Percentiles rank a stretch among this genome's conserved stretches.
Evolutionary conservation across 129 eudicot species (phyloP).

Genomic region (Dittrichia graveolens): DNA sequence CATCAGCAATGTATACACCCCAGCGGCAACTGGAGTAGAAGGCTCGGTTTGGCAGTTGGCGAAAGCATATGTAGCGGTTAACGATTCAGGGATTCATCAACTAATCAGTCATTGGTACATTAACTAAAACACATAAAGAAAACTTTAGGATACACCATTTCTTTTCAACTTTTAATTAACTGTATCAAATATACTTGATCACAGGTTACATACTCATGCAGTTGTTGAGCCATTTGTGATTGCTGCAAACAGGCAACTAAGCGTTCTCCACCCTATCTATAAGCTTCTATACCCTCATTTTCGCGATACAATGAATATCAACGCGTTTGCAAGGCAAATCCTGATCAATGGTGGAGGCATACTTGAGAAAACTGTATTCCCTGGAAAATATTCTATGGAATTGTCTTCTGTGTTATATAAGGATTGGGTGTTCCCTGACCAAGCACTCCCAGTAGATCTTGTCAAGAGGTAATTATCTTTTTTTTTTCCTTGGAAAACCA

Average conservation of each 20-base stretch:
- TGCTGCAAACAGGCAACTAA: slow-evolving; percentile 49
- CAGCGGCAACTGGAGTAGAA: slow-evolving; percentile 54
- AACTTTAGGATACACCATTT: not conserved
- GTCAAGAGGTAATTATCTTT: slow-evolving; percentile 35
- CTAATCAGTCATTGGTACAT: slow-evolving; percentile 80
- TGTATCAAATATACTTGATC: not conserved
- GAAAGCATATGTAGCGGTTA: slow-evolving; percentile 76
- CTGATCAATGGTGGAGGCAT: slow-evolving; percentile 46
- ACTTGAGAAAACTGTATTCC: slow-evolving; percentile 42
- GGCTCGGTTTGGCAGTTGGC: slow-evolving; percentile 75
- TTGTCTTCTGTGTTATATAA: slow-evolving; percentile 46
- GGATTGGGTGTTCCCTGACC: slow-evolving; percentile 54
- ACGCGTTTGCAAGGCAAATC: slow-evolving; percentile 46
- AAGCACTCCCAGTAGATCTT: slow-evolving; percentile 50
- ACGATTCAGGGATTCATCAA: slow-evolving; percentile 79
- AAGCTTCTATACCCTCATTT: slow-evolving; percentile 51
- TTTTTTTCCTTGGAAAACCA: not conserved
- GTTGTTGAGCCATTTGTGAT: slow-evolving; percentile 56
- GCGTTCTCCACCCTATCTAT: slow-evolving; percentile 50
- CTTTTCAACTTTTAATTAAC: not conserved
- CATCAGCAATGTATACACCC: slow-evolving; percentile 54
- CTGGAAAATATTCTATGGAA: slow-evolving; percentile 45
- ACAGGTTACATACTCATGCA: slow-evolving; percentile 55
- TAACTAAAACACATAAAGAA: not conserved
- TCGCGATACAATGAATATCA: slow-evolving; percentile 47